Evolutionary conservation across 768 basidiomycete species (phyloP).

Genomic region (Lepiota venenata): DNA sequence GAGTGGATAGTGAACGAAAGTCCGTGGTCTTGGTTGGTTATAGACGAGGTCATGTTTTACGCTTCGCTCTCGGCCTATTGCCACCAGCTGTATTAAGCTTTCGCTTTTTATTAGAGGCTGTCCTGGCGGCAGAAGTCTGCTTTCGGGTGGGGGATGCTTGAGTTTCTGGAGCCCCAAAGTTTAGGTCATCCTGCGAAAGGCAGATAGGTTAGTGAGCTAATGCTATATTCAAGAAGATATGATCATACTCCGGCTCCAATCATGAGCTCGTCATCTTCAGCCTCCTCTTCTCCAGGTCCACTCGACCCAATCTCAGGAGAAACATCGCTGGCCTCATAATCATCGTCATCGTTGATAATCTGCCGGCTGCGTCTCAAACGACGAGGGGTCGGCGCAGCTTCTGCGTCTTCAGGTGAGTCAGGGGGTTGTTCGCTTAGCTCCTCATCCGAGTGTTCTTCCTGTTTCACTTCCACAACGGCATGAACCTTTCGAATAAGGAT

Average conservation of each 20-base stretch:
- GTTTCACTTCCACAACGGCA: slow-evolving; percentile 62
- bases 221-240: not conserved
- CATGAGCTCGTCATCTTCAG: slow-evolving; percentile 58
- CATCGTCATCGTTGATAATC: slow-evolving; percentile 15
- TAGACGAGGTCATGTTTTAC: slow-evolving; percentile 23
- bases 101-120: slow-evolving; percentile 8
- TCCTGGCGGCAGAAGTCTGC: slow-evolving; percentile 28
- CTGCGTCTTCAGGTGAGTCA: slow-evolving; percentile 13
- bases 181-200: slow-evolving; percentile 24
- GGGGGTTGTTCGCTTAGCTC: slow-evolving; percentile 12
- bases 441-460: slow-evolving; percentile 49
- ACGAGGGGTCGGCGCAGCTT: not conserved
- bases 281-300: not conserved
- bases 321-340: slow-evolving; percentile 3
- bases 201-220: not conserved
- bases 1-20: not conserved
- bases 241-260: slow-evolving; percentile 52
- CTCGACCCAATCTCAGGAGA: not conserved
- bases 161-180: slow-evolving; percentile 2
- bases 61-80: slow-evolving; percentile 20
- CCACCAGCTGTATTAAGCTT: not conserved
- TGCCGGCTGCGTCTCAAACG: slow-evolving; percentile 9
- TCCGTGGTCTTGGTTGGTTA: no score
- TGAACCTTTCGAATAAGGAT: slow-evolving; percentile 63
- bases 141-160: slow-evolving; percentile 25